Evolutionary conservation across 106 monocot genomes (phyloP), one percentile per base, ranked within the genome.

Genomic region (Dendrobium huoshanense): DNA sequence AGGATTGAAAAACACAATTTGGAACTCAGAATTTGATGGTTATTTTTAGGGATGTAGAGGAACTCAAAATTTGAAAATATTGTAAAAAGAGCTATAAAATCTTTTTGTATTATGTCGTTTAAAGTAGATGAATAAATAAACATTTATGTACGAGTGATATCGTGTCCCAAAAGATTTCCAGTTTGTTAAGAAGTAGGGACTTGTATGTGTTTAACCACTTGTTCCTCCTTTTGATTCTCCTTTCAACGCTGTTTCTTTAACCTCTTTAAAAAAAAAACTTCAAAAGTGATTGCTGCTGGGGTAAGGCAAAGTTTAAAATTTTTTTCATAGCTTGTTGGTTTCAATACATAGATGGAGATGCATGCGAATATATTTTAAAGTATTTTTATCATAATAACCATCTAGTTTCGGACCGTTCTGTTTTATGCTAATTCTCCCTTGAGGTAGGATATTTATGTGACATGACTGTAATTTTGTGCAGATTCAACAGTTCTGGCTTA

Each of bases 401-500:
- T 37, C 70, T 74, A 43, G 43, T n/a, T 74, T 74, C 2, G 27
- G 11, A 76, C 27, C 49, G 5, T 51, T 15, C 19, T 29, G 1
- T 41, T 43, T 75, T 67, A 42, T 75, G 19, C 24, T 68, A 29
- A 31, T 29, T 20, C 70, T 27, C 27, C 6, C 64, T 19, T 78
- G 65, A 68, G 13, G 73, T 51, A 22, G 25, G 9, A 70, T 73
- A 4, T 77, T 29, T 19, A 73, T 72, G 13, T 78, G 47, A 45
- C 73, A 51, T 85, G 58, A 70, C n/a, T 78, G 58, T 79, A 58
- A 64, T 56, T 79, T 82, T 78, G 42, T 91, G 84, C 92, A 99
- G 99, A 99, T 90, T 99, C 99, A 51, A 99, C 95, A 41, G 99
- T 99, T 40, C 91, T 99, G 82, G 99, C 99, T 67, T 99, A 93